These are phyloP conservation scores for Botrytis sinoallii DNA, from an alignment of 2,329 filamentous ascomycete species.

Conservation along the genomic window DNA sequence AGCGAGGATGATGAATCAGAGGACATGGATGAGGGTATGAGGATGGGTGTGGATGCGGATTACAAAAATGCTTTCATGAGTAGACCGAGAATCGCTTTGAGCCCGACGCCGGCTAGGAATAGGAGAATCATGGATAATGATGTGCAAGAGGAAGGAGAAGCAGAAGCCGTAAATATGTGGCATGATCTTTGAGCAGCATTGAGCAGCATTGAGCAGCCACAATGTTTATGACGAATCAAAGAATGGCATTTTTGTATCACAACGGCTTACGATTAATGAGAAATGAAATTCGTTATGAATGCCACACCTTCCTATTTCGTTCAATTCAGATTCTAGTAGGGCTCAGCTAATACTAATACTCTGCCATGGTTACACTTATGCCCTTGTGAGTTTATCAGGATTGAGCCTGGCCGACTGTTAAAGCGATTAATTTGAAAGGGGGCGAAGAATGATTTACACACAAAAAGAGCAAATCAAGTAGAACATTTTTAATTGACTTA, in stretches of 20 bases:
- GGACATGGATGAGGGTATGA: conserved; percentile 28
- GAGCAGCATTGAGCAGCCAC: not conserved
- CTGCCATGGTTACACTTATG: not conserved
- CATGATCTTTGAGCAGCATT: conserved; percentile 3
- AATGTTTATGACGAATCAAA: not conserved
- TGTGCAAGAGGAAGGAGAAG: not conserved
- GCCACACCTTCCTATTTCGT: not conserved
- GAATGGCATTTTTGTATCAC: not conserved
- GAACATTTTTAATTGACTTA: not conserved
- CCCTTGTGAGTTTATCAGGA: not conserved
- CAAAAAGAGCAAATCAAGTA: not conserved
- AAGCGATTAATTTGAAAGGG: not conserved
- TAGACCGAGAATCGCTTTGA: conserved; percentile 74
- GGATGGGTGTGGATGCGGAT: conserved; percentile 61
- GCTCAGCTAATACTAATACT: not conserved
- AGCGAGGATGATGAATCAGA: conserved; percentile 4
- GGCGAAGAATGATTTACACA: not conserved
- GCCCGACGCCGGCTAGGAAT: conserved; percentile 48
- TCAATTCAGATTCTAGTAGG: not conserved
- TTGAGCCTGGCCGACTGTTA: not conserved
- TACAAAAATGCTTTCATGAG: conserved; percentile 83
- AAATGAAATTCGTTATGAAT: not conserved
- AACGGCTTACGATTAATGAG: not conserved
- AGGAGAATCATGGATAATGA: not conserved
- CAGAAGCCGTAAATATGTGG: not conserved